phyloP scores from a whole-genome alignment of 352 stramenopile species.

The Globisporangium nodosum region DNA sequence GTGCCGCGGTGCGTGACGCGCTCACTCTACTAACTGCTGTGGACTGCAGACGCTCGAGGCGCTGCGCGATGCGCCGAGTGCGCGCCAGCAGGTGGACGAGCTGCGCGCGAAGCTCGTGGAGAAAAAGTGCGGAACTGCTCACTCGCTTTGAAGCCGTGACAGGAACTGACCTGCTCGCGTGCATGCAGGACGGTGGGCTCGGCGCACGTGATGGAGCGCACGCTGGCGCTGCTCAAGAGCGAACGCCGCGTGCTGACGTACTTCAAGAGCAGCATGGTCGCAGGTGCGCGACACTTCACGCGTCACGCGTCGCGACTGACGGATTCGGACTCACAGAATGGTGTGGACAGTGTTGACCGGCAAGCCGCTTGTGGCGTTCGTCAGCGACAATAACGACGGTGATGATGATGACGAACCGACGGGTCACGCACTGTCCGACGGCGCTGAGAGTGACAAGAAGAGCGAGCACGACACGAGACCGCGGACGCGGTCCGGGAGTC shows the following conservation, averaged over 20 bases:
- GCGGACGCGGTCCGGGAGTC: constrained; percentile 14
- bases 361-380: constrained; percentile 2
- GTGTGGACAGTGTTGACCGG: constrained; percentile 9
- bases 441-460: not conserved
- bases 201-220: constrained; percentile 34
- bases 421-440: not conserved
- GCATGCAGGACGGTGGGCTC: constrained; percentile 32
- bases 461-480: not conserved
- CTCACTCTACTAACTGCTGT: not conserved
- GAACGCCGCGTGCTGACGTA: constrained; percentile 42
- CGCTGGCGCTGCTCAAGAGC: constrained; percentile 39
- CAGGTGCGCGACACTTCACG: constrained; percentile 19
- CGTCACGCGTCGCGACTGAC: not conserved
- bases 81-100: constrained; percentile 36
- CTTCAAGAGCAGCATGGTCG: constrained; percentile 59
- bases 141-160: not conserved
- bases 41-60: constrained; percentile 34
- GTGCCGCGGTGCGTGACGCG: too few relatives aligned
- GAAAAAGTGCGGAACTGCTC: constrained; percentile 29
- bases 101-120: constrained; percentile 44
- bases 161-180: not conserved
- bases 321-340: not conserved
- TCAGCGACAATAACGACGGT: not conserved
- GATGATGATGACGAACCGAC: not conserved
- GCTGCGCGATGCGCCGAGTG: constrained; percentile 22